These are phyloP conservation scores for Colletotrichum phormii DNA, from an alignment of 2,329 filamentous ascomycete genomes.

Conservation along the genomic window DNA sequence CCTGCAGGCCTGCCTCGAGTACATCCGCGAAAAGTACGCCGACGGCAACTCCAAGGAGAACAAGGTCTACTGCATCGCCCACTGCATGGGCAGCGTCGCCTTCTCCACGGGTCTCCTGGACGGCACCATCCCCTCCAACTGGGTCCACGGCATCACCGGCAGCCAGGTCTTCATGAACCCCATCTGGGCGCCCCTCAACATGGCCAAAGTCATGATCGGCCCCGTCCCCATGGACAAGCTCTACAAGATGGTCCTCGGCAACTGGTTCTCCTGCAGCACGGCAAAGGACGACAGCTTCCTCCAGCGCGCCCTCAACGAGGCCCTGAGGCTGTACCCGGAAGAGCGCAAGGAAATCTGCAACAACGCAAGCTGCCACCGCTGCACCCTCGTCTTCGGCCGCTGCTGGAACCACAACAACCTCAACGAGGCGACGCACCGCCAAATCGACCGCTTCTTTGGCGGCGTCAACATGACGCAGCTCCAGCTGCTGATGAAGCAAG, in stretches of 20 bases:
- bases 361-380: constrained; percentile 71
- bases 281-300: constrained; percentile 57
- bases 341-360: constrained; percentile 68
- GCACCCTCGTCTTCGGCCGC: constrained; percentile 69
- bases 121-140: constrained; percentile 66
- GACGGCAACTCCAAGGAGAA: constrained; percentile 41
- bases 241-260: constrained; percentile 60
- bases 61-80: constrained; percentile 67
- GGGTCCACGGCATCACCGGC: constrained; percentile 68
- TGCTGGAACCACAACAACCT: constrained; percentile 75
- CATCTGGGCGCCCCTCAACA: constrained; percentile 66
- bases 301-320: constrained; percentile 65
- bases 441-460: constrained; percentile 71
- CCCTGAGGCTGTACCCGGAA: constrained; percentile 68
- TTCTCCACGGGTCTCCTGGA: constrained; percentile 69
- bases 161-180: constrained; percentile 75
- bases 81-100: constrained; percentile 74
- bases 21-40: constrained; percentile 57
- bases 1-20: constrained; percentile 65
- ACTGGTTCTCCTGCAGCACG: constrained; percentile 67
- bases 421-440: constrained; percentile 73
- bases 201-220: constrained; percentile 63
- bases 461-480: constrained; percentile 71
- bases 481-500: constrained; percentile 67
- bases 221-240: constrained; percentile 62